Evolutionary conservation across 2,329 filamentous ascomycete species (phyloP).

Genomic region (Emmonsiellopsis sp.): DNA sequence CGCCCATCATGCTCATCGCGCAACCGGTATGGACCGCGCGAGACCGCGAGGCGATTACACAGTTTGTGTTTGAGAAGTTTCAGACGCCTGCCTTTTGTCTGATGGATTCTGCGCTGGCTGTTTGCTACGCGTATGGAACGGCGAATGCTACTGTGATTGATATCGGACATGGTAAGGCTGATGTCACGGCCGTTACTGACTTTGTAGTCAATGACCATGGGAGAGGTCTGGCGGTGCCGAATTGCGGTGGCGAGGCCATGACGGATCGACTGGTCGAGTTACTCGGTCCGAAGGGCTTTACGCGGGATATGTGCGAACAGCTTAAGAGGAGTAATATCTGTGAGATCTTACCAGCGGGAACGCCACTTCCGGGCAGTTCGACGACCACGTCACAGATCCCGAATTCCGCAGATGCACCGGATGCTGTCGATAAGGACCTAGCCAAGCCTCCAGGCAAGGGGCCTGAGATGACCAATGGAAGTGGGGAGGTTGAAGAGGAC

Average conservation of each 20-base stretch:
- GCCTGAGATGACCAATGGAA: slow-evolving; percentile 44
- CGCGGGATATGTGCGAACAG: slow-evolving; percentile 56
- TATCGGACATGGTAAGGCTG: slow-evolving; percentile 84
- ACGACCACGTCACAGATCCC: slow-evolving; percentile 31
- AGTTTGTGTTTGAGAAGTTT: slow-evolving; percentile 96
- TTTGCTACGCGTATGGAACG: slow-evolving; percentile 71
- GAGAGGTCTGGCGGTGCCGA: slow-evolving; percentile 50
- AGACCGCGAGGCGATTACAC: slow-evolving; percentile 78
- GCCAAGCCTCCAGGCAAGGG: slow-evolving; percentile 42
- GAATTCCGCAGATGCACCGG: slow-evolving; percentile 52
- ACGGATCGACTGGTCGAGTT: slow-evolving; percentile 64
- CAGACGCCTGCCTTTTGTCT: slow-evolving; percentile 86
- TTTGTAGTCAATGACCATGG: slow-evolving; percentile 64
- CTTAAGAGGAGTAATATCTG: slow-evolving; percentile 55
- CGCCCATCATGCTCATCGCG: slow-evolving; percentile 80
- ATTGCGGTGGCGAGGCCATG: slow-evolving; percentile 81
- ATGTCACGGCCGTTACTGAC: slow-evolving; percentile 83
- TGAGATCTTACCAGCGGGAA: slow-evolving; percentile 50
- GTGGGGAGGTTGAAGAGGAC: slow-evolving; percentile 41
- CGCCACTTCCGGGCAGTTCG: slow-evolving; percentile 44
- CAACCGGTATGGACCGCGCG: slow-evolving; percentile 85
- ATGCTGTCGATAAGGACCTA: slow-evolving; percentile 35
- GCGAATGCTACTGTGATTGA: slow-evolving; percentile 79
- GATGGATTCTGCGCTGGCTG: slow-evolving; percentile 79
- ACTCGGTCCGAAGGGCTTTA: slow-evolving; percentile 50